Conservation (phyloP, 805 yeast species). For the Brettanomyces naardenensis region DNA sequence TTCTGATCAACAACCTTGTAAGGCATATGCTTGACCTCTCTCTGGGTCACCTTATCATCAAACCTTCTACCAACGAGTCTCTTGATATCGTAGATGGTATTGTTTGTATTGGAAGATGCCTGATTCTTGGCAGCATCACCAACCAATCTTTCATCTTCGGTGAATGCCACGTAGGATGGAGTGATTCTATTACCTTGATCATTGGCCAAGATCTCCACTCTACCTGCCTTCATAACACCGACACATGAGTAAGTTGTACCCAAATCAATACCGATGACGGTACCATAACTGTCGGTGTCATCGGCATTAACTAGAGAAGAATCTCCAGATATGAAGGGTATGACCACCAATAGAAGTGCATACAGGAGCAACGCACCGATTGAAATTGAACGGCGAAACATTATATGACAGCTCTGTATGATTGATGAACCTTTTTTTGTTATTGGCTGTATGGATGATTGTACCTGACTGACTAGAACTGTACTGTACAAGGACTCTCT, state of each 20-base stretch:
- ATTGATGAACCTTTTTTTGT: too few species aligned
- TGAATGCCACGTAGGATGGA: constrained; percentile 94
- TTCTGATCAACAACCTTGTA: constrained; percentile 68
- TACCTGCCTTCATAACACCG: constrained; percentile 47
- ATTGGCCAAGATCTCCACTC: constrained; percentile 93
- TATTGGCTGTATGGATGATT: too few species aligned
- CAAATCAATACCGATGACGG: constrained; percentile 85
- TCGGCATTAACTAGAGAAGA: constrained; percentile 18
- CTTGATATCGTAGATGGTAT: constrained; percentile 94
- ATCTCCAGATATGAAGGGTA: constrained; percentile 16
- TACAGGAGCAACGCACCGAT: constrained; percentile 20
- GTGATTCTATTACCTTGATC: constrained; percentile 99
- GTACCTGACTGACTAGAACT: too few species aligned
- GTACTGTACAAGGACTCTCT: too few species aligned
- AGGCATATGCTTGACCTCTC: constrained; percentile 84
- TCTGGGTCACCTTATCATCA: constrained; percentile 68
- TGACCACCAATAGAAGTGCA: constrained; percentile 20
- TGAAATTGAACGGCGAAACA: too few species aligned
- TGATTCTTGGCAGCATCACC: constrained; percentile 99
- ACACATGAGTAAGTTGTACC: constrained; percentile 98
- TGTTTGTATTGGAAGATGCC: constrained; percentile 92
- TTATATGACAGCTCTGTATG: too few species aligned
- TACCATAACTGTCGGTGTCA: constrained; percentile 25
- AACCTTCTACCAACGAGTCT: constrained; percentile 86
- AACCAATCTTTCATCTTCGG: constrained; percentile 88